Evolutionary conservation across 2,329 filamentous ascomycete genomes (phyloP), one percentile per base, ranked within the genome.

Genomic region (Karstenula rhodostoma): DNA sequence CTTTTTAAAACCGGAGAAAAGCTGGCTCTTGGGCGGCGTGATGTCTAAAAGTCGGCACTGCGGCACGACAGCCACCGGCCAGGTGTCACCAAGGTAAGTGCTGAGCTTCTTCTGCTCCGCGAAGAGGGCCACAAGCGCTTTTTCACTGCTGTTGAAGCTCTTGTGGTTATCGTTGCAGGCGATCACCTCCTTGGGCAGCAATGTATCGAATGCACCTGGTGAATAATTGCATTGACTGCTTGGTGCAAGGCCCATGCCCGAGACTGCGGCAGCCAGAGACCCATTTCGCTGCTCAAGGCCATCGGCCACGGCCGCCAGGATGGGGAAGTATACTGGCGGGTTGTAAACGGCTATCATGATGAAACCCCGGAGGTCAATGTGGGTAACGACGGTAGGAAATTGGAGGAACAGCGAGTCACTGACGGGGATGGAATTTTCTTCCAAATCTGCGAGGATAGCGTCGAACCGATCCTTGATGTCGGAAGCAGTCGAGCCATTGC

Each of bases 131-230:
- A 49, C 6, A 8, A 50, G 54, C 17, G 51, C 25, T 6, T 64
- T 55, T 19, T 50, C 51, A 3, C 48, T 62, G 12, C 57, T 40
- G n/a, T 58, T 42, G 32, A 54, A 59, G 22, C 56, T 35, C 10
- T 57, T 56, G 19, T 63, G 46, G 37, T 52, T 47, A 27, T 68
- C 64, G 40, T 61, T 62, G 48, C 61, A 66, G 4, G 61, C 57
- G 12, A 64, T 62, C 13, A 66, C n/a, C 13, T 56, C 29, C 29
- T 53, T 59, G 4, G 58, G 54, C 9, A 57, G 19, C 17, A 46
- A 23, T 17, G 32, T 17, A 3, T 43, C 40, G 22, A 44, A 48
- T 2, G 17, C 44, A 17, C 35, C 29, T 13, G n/a, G 6, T 1
- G 17, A 10, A 15, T 37, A 35, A 42, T 63, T 19, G 51, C 57